These are phyloP conservation scores for Nothophytophthora sp. DNA, from an alignment of 352 stramenopile species.

Conservation along the genomic window DNA sequence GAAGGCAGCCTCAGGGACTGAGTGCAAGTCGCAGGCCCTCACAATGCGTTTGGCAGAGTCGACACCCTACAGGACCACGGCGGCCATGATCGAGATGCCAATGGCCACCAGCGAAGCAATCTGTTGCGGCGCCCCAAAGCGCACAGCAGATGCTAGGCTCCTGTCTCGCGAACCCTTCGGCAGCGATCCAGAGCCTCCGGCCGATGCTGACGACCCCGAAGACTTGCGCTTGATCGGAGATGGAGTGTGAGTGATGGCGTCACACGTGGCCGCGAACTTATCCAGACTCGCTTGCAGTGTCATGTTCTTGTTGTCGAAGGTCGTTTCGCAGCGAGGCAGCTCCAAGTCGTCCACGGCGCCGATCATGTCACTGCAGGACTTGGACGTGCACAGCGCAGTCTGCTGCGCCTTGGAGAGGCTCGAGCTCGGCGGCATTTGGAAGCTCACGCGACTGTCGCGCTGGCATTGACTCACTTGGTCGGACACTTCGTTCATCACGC, in stretches of 20 bases:
- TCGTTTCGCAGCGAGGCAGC: constrained; percentile 46
- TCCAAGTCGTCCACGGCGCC: constrained; percentile 56
- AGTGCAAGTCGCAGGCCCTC: background rate
- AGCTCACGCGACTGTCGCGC: constrained; percentile 34
- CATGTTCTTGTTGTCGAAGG: constrained; percentile 50
- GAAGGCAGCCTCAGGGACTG: background rate
- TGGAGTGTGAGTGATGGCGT: constrained; percentile 30
- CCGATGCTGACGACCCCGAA: constrained; percentile 22
- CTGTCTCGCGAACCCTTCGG: constrained; percentile 15
- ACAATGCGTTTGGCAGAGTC: background rate
- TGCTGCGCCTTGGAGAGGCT: constrained; percentile 32
- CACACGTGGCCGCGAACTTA: constrained; percentile 43
- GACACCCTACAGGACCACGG: constrained; percentile 8
- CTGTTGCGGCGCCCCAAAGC: constrained; percentile 19
- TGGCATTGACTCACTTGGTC: constrained; percentile 39
- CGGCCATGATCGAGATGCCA: constrained; percentile 13
- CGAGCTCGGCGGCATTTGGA: constrained; percentile 38
- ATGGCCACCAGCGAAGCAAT: constrained; percentile 12
- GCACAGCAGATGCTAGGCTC: constrained; percentile 10
- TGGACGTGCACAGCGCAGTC: constrained; percentile 39
- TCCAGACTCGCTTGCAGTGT: constrained; percentile 55
- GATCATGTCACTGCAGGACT: constrained; percentile 53
- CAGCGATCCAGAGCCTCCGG: constrained; percentile 13
- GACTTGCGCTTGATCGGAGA: constrained; percentile 44
- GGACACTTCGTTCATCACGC: constrained; percentile 47